Conservation (phyloP, 495 filamentous ascomycete genomes). For the Daldinia loculata region DNA sequence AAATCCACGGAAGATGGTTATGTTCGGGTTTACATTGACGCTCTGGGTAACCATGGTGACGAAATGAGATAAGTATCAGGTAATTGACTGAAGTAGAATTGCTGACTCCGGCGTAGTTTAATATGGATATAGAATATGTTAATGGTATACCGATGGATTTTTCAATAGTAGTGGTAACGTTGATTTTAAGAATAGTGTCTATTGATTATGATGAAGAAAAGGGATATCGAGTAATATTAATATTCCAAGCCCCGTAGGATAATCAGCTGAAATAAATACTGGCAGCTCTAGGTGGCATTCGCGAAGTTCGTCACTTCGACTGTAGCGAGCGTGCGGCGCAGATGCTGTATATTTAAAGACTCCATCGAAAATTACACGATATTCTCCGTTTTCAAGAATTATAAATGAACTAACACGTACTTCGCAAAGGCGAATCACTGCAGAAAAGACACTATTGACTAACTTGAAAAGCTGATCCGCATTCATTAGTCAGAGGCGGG, state of each 20-base stretch:
- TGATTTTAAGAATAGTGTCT: background rate
- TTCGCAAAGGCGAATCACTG: conserved; percentile 5
- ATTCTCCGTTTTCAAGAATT: background rate
- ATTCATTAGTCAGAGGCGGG: conserved; percentile 11
- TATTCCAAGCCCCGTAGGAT: background rate
- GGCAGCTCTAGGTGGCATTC: background rate
- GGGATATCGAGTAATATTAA: background rate
- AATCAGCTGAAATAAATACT: background rate
- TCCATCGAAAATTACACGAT: background rate
- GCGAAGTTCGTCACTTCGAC: background rate
- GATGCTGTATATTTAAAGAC: background rate
- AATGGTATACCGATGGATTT: background rate
- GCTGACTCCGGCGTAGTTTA: background rate
- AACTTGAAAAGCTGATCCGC: background rate
- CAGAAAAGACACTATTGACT: background rate
- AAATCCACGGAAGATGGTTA: conserved; percentile 66
- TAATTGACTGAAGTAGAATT: background rate
- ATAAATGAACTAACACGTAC: background rate
- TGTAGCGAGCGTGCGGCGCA: conserved; percentile 8
- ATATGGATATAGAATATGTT: background rate
- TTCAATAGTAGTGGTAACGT: background rate
- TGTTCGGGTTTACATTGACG: conserved; percentile 10
- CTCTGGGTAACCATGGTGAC: conserved; percentile 27
- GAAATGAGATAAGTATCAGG: background rate
- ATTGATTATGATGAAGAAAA: background rate